phyloP scores from a whole-genome alignment of 805 yeast species.

The Debaryomyces prosopidis region DNA sequence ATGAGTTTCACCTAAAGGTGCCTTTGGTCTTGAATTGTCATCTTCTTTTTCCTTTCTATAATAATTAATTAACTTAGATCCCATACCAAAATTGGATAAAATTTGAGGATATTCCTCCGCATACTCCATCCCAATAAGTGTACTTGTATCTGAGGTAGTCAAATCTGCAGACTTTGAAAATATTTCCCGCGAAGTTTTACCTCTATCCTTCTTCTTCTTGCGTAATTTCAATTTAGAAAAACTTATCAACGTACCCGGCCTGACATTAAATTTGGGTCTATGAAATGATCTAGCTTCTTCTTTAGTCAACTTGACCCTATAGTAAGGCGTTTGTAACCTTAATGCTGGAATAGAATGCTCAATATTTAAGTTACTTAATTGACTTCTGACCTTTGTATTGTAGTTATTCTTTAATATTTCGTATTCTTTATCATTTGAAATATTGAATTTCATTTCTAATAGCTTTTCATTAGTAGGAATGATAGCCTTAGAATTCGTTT shows the following conservation, averaged over 20 bases:
- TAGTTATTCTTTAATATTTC: constrained; percentile 81
- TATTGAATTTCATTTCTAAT: constrained; percentile 64
- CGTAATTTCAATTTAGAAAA: constrained; percentile 76
- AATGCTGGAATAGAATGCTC: constrained; percentile 91
- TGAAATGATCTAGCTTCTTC: constrained; percentile 77
- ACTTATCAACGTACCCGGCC: constrained; percentile 75
- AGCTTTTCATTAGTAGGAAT: constrained; percentile 57
- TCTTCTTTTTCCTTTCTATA: constrained; percentile 82
- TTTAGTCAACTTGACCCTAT: constrained; percentile 71
- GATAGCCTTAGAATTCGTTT: constrained; percentile 27
- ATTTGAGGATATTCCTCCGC: constrained; percentile 86
- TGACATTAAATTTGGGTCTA: constrained; percentile 69
- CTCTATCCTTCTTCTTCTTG: constrained; percentile 87
- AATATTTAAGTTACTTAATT: constrained; percentile 84
- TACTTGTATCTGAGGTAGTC: constrained; percentile 80
- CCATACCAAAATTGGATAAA: constrained; percentile 92
- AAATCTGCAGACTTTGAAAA: constrained; percentile 72
- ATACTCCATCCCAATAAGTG: constrained; percentile 79
- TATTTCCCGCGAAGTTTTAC: constrained; percentile 74
- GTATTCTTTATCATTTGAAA: constrained; percentile 87
- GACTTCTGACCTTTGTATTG: constrained; percentile 88
- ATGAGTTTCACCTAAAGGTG: constrained; percentile 90
- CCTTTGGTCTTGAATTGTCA: constrained; percentile 83
- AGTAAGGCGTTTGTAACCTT: constrained; percentile 86
- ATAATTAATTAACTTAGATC: constrained; percentile 87